phyloP scores from a whole-genome alignment of 257 asterid genomes.

The Primulina huaijiensis region DNA sequence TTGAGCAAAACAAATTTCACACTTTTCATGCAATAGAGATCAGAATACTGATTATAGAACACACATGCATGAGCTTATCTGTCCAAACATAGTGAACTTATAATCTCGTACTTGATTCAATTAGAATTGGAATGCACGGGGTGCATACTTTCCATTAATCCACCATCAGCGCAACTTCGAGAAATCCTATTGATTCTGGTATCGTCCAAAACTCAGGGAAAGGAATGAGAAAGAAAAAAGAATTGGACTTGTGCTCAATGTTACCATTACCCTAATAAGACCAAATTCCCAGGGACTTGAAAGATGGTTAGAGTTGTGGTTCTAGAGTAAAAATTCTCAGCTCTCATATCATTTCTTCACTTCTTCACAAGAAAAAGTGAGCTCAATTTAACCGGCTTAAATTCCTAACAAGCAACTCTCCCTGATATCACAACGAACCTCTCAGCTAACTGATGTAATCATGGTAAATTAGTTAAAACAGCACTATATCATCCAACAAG shows the following conservation, averaged over 20 bases:
- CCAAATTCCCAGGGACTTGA: background rate
- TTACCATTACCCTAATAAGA: background rate
- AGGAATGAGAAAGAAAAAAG: background rate
- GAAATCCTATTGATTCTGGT: no score
- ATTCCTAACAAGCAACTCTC: background rate
- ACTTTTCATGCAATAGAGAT: background rate
- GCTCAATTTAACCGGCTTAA: background rate
- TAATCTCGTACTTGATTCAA: background rate
- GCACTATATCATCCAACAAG: background rate
- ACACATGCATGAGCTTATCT: background rate
- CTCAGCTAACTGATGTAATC: background rate
- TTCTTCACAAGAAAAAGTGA: background rate
- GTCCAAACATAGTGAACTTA: background rate
- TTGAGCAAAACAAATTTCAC: slow-evolving; percentile 9
- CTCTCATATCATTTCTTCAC: background rate
- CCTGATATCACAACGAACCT: background rate
- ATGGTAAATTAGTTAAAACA: background rate
- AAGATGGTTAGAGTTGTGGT: background rate
- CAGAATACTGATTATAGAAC: slow-evolving; percentile 1
- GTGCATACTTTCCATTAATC: background rate
- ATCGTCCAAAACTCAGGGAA: background rate
- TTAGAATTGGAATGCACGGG: background rate
- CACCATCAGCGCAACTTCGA: background rate
- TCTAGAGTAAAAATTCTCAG: background rate
- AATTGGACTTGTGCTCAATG: background rate